phyloP scores from a whole-genome alignment of 305 asterid genomes.

The Stenogyne calaminthoides region DNA sequence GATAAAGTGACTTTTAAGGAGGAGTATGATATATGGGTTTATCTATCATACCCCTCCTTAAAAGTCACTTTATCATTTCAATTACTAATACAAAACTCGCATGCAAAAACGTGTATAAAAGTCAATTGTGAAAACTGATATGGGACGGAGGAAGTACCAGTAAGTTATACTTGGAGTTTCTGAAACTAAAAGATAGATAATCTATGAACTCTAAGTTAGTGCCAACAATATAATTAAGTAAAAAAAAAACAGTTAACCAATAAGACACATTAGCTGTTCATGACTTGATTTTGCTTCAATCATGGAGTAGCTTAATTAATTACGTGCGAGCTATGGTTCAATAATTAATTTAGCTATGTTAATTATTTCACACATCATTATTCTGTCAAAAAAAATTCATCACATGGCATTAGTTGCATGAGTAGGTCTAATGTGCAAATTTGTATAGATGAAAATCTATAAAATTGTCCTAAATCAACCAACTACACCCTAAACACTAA shows the following conservation, averaged over 20 bases:
- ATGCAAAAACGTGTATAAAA: too few species aligned
- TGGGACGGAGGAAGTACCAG: too few species aligned
- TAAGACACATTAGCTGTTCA: slow-evolving; percentile 4
- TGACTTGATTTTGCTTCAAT: slow-evolving; percentile 24
- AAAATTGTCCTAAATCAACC: too few species aligned
- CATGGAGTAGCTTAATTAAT: slow-evolving; percentile 26
- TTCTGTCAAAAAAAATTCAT: background rate
- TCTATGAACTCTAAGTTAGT: slow-evolving; percentile 6
- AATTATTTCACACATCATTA: background rate
- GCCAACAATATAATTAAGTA: background rate
- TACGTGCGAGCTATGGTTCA: slow-evolving; percentile 11
- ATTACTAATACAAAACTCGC: too few species aligned
- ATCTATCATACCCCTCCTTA: too few species aligned
- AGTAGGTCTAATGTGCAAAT: too few species aligned
- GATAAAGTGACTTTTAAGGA: too few species aligned
- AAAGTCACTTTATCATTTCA: too few species aligned
- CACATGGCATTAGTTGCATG: background rate
- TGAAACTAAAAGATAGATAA: background rate
- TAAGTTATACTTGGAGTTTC: background rate
- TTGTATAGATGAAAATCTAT: too few species aligned
- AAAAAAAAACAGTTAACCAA: background rate
- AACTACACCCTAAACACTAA: too few species aligned
- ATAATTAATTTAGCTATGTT: slow-evolving; percentile 15
- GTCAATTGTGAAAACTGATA: too few species aligned
- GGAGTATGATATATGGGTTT: too few species aligned